Base-by-base conservation (phyloP, 2,329 filamentous ascomycete species). In the Tolypocladium guangdongense region DNA sequence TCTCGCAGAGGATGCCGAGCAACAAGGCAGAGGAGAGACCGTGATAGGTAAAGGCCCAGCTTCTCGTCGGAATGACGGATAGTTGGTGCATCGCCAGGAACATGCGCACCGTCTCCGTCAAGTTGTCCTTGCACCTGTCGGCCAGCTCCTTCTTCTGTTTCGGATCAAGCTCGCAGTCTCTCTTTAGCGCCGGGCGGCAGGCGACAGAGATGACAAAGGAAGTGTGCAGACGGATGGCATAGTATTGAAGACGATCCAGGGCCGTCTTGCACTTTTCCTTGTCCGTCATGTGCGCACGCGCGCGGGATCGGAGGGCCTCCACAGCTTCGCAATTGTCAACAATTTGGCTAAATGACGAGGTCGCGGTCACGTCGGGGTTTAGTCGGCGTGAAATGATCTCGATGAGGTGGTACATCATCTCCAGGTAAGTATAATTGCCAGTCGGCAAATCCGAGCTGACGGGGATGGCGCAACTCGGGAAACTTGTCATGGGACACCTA, bases 1-100 rank as follows among this genome's bases (percentile, higher is more conserved):
- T 83, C 58, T 84, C 81, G 49, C 78, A 79, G 1, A 84, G 63
- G 50, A 86, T 83, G 18, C 82, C 82, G 10, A 86, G 76, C 4
- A 86, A 70, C 4, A 86, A 74, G 1, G 82, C 82, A 0, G 82
- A 86, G 10, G 82, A 85, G 8, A 86, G 73, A 1, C 82, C 81
- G 59, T 86, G 81, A 54, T 85, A 85, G 1, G 82, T 86, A 56
- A 85, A 85, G 0, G 82, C 82, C 82, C 82, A 86, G 54, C 80
- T 84, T 30, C 82, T 73, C 0, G 82, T 86, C 1, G 82, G 82
- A 48, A 85, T 84, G 10, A 83, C 78, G 2, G 81, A 84, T 33
- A 86, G 69, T 57, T 84, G 82, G 64, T 86, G 82, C 82, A 86
- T 86, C 18, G 82, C 80, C 24, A 86, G 70, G 62, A 85, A 86